Evolutionary conservation across 1,139 yeast genomes (phyloP).

Genomic region (Debaryomycetaceae sp.): DNA sequence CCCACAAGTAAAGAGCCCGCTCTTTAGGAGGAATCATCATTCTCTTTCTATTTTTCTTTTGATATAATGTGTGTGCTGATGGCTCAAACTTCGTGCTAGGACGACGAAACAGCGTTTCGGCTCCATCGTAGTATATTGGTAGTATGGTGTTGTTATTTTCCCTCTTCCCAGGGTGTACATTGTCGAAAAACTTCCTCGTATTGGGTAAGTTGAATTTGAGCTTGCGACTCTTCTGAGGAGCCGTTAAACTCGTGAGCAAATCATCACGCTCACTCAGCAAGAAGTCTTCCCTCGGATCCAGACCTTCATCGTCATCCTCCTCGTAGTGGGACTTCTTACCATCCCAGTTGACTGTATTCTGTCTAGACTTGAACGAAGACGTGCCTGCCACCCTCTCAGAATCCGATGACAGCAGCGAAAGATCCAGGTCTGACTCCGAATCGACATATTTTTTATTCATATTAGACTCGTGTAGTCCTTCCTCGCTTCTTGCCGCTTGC

Average conservation of each 20-base stretch:
- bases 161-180: neutral
- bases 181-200: constrained; percentile 3
- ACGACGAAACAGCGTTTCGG: constrained; percentile 8
- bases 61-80: constrained; percentile 12
- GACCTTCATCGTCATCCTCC: constrained; percentile 13
- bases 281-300: neutral
- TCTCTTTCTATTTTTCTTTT: constrained; percentile 9
- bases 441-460: constrained; percentile 23
- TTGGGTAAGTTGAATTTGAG: constrained; percentile 12
- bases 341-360: constrained; percentile 4
- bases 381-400: constrained; percentile 8
- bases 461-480: constrained; percentile 1
- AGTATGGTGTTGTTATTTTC: constrained; percentile 2
- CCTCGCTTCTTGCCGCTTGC: neutral
- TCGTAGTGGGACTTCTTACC: constrained; percentile 8
- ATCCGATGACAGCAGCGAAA: constrained; percentile 21
- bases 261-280: constrained; percentile 7
- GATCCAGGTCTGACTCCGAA: constrained; percentile 36
- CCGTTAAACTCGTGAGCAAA: constrained; percentile 8
- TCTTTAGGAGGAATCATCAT: constrained; percentile 58
- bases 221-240: constrained; percentile 5
- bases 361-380: neutral
- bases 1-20: constrained; percentile 92
- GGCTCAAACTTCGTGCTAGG: constrained; percentile 6
- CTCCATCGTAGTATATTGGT: constrained; percentile 8